phyloP scores from a whole-genome alignment of 2,329 filamentous ascomycete genomes.

The Simplicillium sp. region DNA sequence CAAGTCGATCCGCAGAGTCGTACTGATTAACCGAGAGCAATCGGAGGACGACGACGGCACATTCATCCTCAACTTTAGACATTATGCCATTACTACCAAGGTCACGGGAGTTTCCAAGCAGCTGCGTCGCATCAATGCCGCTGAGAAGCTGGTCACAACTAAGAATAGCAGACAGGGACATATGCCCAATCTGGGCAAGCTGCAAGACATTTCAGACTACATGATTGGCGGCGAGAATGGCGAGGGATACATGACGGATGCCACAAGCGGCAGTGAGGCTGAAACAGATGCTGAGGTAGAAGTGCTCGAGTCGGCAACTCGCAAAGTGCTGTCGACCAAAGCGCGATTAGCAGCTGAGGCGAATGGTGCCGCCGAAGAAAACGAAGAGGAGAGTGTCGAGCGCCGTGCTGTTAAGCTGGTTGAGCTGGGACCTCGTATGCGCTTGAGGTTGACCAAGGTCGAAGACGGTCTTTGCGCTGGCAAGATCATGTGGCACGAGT shows the following conservation, averaged over 20 bases:
- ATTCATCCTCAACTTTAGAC: conserved; percentile 79
- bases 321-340: conserved; percentile 51
- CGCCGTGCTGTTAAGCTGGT: conserved; percentile 84
- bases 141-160: conserved; percentile 63
- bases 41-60: conserved; percentile 50
- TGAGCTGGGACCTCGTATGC: conserved; percentile 86
- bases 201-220: conserved; percentile 91
- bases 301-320: conserved; percentile 55
- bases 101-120: conserved; percentile 76
- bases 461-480: conserved; percentile 88
- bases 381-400: conserved; percentile 55
- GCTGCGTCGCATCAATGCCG: conserved; percentile 73
- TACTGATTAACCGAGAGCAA: conserved; percentile 78
- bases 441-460: conserved; percentile 82
- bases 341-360: conserved; percentile 30
- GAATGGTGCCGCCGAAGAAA: conserved; percentile 30
- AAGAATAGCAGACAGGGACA: conserved; percentile 54
- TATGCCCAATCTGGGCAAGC: conserved; percentile 79
- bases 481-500: conserved; percentile 96
- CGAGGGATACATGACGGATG: conserved; percentile 77
- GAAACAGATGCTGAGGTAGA: conserved; percentile 97
- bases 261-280: conserved; percentile 76
- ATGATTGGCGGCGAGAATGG: conserved; percentile 74
- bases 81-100: conserved; percentile 92
- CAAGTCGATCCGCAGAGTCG: conserved; percentile 82